Conservation (phyloP, 2,329 filamentous ascomycete genomes). For the Pezizomycotina sp. region DNA sequence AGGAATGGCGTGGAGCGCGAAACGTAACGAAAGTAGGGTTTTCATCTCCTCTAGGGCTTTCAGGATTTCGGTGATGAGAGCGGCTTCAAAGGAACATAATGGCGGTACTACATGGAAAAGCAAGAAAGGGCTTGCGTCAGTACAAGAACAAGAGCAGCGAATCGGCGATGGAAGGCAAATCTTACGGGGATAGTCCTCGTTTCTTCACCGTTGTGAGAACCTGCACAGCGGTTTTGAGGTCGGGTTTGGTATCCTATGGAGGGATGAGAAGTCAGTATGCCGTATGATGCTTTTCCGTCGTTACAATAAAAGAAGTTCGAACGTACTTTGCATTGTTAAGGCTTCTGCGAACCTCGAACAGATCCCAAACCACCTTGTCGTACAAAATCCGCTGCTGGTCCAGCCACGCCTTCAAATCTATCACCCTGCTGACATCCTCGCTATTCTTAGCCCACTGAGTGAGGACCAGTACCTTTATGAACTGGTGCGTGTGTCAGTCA, state of each 20-base stretch:
- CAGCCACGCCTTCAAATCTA: constrained; percentile 68
- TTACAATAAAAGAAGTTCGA: background rate
- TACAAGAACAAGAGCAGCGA: background rate
- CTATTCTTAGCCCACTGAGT: constrained; percentile 76
- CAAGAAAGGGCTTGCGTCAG: background rate
- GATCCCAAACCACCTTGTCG: constrained; percentile 41
- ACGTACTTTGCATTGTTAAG: constrained; percentile 43
- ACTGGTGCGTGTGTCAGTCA: constrained; percentile 68
- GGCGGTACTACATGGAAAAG: constrained; percentile 40
- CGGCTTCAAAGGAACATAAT: constrained; percentile 57
- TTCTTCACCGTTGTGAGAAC: constrained; percentile 64
- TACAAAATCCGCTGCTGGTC: constrained; percentile 46
- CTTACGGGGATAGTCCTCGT: constrained; percentile 25
- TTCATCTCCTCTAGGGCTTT: constrained; percentile 67
- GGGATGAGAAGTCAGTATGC: constrained; percentile 5
- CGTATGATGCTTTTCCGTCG: constrained; percentile 1
- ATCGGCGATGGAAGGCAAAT: background rate
- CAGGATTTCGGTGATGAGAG: constrained; percentile 57
- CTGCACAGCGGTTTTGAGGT: constrained; percentile 76
- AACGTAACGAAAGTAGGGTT: constrained; percentile 60
- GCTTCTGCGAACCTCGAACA: constrained; percentile 57
- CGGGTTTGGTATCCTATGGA: constrained; percentile 60
- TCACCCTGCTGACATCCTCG: constrained; percentile 65
- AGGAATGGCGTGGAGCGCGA: constrained; percentile 73
- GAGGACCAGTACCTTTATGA: constrained; percentile 83